phyloP scores from a whole-genome alignment of 345 rosid genomes.

The Dipteronia dyeriana region DNA sequence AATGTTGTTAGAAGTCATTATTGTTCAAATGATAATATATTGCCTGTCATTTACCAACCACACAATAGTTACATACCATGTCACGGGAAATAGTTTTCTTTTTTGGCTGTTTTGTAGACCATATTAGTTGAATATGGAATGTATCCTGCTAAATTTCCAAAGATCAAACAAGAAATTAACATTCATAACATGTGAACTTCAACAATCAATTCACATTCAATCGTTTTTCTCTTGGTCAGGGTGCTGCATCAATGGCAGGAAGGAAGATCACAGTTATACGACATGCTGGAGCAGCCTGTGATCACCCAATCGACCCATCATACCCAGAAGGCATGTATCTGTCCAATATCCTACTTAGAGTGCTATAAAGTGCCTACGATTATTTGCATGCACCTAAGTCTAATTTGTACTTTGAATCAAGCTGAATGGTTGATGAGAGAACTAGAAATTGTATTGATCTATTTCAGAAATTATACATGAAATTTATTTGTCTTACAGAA shows the following conservation, averaged over 20 bases:
- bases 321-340: constrained; percentile 88
- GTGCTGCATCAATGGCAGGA: constrained; percentile 69
- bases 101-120: not conserved
- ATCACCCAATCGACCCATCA: constrained; percentile 85
- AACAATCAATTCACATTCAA: not conserved
- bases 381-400: not conserved
- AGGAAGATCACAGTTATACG: constrained; percentile 65
- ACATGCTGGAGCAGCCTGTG: constrained; percentile 79
- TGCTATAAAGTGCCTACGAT: constrained; percentile 24
- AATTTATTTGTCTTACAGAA: not conserved
- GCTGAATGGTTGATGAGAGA: constrained; percentile 8
- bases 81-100: not conserved
- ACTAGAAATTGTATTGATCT: not conserved
- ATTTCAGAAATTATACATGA: constrained; percentile 16
- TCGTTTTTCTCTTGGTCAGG: constrained; percentile 27
- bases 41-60: not conserved
- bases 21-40: not conserved
- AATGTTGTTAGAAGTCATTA: too few relatives aligned
- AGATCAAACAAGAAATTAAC: not conserved
- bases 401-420: not conserved
- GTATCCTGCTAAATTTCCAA: not conserved
- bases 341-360: constrained; percentile 63
- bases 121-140: not conserved
- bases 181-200: not conserved
- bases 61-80: not conserved